A percentile compares a stretch with the other conserved stretches of the same genome.
These are phyloP conservation scores for Acanthamoeba castellanii DNA, from an alignment of 208 protist genomes.

Conservation along the genomic window DNA sequence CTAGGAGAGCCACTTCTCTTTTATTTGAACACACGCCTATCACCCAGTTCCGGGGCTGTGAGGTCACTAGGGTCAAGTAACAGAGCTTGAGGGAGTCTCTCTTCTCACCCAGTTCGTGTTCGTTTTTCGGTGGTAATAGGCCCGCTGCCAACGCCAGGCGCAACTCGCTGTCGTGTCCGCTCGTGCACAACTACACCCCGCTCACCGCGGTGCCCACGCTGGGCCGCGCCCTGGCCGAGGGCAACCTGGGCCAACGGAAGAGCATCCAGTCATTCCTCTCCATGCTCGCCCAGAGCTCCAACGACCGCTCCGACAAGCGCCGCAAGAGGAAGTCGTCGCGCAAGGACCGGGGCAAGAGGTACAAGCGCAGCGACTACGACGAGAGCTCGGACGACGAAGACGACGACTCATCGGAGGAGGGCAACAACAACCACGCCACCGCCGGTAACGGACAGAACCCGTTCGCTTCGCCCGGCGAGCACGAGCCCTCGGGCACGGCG, in stretches of 20 bases:
- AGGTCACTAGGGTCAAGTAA: background rate
- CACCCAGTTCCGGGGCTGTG: background rate
- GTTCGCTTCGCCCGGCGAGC: background rate
- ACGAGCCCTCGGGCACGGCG: background rate
- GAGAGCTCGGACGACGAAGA: conserved; percentile 21
- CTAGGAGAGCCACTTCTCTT: no score
- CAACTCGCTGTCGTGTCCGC: conserved; percentile 14
- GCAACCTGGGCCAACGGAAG: conserved; percentile 25
- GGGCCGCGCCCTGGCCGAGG: conserved; percentile 47
- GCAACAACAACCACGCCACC: background rate
- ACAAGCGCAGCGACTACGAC: background rate
- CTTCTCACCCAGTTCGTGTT: background rate
- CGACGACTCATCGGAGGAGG: conserved; percentile 1
- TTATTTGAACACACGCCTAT: no score
- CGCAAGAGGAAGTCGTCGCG: background rate
- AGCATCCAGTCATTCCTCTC: conserved; percentile 67
- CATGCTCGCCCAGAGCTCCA: conserved; percentile 48
- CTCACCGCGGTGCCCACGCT: conserved; percentile 53
- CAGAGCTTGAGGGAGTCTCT: background rate
- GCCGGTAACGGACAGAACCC: background rate
- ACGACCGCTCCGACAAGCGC: background rate
- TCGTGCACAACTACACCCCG: conserved; percentile 38
- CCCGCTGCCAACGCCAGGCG: background rate
- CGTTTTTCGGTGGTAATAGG: background rate
- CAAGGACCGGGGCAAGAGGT: background rate